Evolutionary conservation across 2,329 filamentous ascomycete species (phyloP), one percentile per base, ranked within the genome.

Genomic region (Septoria linicola): DNA sequence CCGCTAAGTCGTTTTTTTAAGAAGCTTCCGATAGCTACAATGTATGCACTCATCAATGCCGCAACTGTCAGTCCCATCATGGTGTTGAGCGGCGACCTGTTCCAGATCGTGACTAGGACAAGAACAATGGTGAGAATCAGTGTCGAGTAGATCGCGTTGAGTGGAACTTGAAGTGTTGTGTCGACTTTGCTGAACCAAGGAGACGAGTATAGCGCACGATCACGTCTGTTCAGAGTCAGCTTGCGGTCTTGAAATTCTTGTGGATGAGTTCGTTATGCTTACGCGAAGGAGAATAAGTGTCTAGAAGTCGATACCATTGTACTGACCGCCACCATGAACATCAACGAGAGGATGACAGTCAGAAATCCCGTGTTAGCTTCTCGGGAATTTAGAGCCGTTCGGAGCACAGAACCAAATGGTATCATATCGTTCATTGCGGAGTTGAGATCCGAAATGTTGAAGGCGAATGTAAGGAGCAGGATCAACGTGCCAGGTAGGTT

Each of bases 11-110:
- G 70, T 41, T 67, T 69, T 45, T 66, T 64, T 27, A 71, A 62
- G 3, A 74, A 57, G 44, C 67, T 68, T 31, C 63, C 66, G 34
- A 73, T 65, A 1, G 68, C 66, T 27, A 69, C 53, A 16, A 72
- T 67, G 53, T 74, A 73, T n/a, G 73, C 67, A 1, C 65, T 64
- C 55, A 77, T 67, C 16, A 73, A 63, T 3, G 72, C 70, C 20
- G 62, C 67, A 2, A 70, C 66, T 2, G 66, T 66, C 8, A 76
- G 63, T 5, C 71, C 70, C 19, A 76, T 66, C 40, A 73, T 71
- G 35, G 71, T 71, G 49, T 68, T 67, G 45, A 77, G 68, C 8
- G 70, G 71, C 11, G 69, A 66, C 23, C 66, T 70, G 39, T 63
- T 66, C 30, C 27, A 25, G 10, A 40, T 40, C 3, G 36, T 44